Percentiles rank a stretch among this genome's conserved stretches.
Conservation (phyloP, 2,329 filamentous ascomycete genomes). For the Xylaria sp. region DNA sequence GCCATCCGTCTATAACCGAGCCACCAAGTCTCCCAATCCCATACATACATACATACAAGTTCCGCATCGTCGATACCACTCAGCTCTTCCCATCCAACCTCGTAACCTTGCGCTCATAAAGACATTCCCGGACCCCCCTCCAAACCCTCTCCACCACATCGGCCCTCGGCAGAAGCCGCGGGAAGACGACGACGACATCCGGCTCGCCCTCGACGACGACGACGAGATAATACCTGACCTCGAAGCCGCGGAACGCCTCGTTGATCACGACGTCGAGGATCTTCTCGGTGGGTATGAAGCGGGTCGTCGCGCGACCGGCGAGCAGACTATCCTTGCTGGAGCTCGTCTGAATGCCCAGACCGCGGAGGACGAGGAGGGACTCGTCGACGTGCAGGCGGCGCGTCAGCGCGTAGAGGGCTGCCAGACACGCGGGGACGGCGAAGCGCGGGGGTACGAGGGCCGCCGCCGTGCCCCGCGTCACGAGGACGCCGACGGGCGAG, state of each 20-base stretch:
- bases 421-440: constrained; percentile 52
- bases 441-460: constrained; percentile 52
- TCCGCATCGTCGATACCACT: background rate
- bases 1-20: background rate
- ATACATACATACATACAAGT: background rate
- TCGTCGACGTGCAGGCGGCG: constrained; percentile 71
- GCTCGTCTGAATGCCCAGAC: constrained; percentile 89
- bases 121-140: constrained; percentile 82
- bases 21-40: background rate
- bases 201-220: constrained; percentile 91
- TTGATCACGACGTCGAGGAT: constrained; percentile 95
- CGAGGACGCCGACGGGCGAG: constrained; percentile 47
- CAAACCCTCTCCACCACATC: constrained; percentile 87
- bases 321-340: constrained; percentile 58
- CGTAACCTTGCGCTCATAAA: constrained; percentile 70
- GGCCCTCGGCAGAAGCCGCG: constrained; percentile 77
- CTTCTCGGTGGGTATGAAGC: constrained; percentile 86
- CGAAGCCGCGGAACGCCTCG: constrained; percentile 92
- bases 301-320: constrained; percentile 53
- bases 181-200: constrained; percentile 94
- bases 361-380: constrained; percentile 86
- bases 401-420: constrained; percentile 57
- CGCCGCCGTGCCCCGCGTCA: constrained; percentile 38
- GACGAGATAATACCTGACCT: constrained; percentile 87
- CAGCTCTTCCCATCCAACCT: constrained; percentile 9